phyloP scores from a whole-genome alignment of 805 yeast species.

The Candida chauliodis region DNA sequence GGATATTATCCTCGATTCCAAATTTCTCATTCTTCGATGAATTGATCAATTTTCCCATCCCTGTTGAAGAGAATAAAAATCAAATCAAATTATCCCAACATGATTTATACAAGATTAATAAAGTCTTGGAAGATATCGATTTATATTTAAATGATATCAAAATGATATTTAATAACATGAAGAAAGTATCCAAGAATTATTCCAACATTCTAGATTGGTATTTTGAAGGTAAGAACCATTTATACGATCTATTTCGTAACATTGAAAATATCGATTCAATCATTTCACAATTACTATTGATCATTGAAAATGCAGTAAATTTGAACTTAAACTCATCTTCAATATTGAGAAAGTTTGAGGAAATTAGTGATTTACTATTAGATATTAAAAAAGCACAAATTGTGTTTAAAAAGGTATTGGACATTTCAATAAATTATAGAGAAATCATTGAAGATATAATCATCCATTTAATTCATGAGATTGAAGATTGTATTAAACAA shows the following conservation, averaged over 20 bases:
- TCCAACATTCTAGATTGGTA: constrained; percentile 20
- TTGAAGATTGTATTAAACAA: constrained; percentile 20
- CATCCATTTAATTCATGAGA: constrained; percentile 21
- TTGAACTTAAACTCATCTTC: constrained; percentile 3
- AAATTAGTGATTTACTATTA: constrained; percentile 21
- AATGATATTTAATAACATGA: constrained; percentile 13
- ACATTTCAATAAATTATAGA: constrained; percentile 23
- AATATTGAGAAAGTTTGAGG: constrained; percentile 24
- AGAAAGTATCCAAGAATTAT: constrained; percentile 1
- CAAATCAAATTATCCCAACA: constrained; percentile 15
- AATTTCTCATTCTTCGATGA: constrained; percentile 22
- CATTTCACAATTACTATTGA: constrained; percentile 18
- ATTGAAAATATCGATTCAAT: constrained; percentile 23
- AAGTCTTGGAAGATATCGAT: constrained; percentile 26
- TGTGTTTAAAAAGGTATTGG: constrained; percentile 20
- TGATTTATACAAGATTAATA: constrained; percentile 25
- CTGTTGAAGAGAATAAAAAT: constrained; percentile 2
- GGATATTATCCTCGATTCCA: constrained; percentile 17
- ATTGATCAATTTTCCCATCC: constrained; percentile 16
- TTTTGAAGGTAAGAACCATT: constrained; percentile 20
- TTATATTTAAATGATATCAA: constrained; percentile 19
- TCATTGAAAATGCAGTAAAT: constrained; percentile 14
- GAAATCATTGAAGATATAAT: constrained; percentile 26
- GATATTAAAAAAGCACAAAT: constrained; percentile 22
- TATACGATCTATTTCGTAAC: constrained; percentile 17